These are phyloP conservation scores for Apiospora phragmitis DNA, from an alignment of 2,329 filamentous ascomycete genomes.

Conservation along the genomic window DNA sequence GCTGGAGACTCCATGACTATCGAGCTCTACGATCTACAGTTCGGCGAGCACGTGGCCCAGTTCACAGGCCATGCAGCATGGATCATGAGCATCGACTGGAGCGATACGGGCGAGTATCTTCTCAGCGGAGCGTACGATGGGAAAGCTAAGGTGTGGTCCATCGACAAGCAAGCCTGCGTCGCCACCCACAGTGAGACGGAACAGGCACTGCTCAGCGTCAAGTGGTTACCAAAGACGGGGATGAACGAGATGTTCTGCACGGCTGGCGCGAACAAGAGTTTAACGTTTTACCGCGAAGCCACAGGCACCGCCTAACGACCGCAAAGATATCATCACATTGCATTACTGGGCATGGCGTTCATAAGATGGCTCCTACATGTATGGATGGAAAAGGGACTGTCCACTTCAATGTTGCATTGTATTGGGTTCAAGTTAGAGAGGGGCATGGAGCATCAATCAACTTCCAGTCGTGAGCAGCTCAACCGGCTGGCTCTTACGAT, in stretches of 20 bases:
- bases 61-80: slow-evolving; percentile 72
- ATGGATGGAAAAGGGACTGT: background rate
- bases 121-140: slow-evolving; percentile 88
- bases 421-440: background rate
- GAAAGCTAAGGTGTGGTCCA: slow-evolving; percentile 94
- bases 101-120: slow-evolving; percentile 85
- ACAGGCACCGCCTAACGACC: slow-evolving; percentile 50
- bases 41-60: slow-evolving; percentile 90
- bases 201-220: slow-evolving; percentile 79
- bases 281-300: slow-evolving; percentile 84
- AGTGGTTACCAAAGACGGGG: slow-evolving; percentile 75
- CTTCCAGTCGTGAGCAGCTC: background rate
- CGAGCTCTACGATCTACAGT: slow-evolving; percentile 86
- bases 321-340: background rate
- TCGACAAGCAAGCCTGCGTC: slow-evolving; percentile 81
- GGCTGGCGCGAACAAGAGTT: slow-evolving; percentile 72
- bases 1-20: slow-evolving; percentile 89
- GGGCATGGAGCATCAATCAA: background rate
- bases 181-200: slow-evolving; percentile 93
- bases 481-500: background rate
- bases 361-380: slow-evolving; percentile 7
- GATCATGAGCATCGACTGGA: slow-evolving; percentile 93
- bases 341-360: slow-evolving; percentile 8
- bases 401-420: background rate
- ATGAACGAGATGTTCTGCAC: slow-evolving; percentile 75